Conservation (phyloP, 1,284 basidiomycete species). For the Somion occarium region DNA sequence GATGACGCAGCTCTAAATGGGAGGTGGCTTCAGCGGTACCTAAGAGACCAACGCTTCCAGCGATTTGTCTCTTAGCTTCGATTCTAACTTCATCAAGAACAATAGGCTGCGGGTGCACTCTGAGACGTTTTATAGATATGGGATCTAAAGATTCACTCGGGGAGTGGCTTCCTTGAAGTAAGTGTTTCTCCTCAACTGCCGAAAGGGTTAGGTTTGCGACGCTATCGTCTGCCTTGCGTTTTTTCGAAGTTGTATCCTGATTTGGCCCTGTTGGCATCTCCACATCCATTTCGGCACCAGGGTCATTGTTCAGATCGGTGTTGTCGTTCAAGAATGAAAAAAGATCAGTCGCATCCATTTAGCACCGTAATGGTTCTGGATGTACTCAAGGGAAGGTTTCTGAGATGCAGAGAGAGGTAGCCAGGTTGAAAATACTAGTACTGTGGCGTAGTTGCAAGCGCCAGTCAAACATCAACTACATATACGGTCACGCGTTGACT, state of each 20-base stretch:
- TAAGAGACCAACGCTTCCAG: constrained; percentile 77
- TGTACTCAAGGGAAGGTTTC: too few species aligned
- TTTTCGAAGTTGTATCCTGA: constrained; percentile 5
- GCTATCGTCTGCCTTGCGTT: constrained; percentile 6
- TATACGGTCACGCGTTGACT: too few species aligned
- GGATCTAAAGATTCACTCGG: constrained; percentile 22
- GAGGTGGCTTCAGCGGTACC: constrained; percentile 64
- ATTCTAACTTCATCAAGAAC: constrained; percentile 89
- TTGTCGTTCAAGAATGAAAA: constrained; percentile 40
- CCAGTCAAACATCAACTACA: too few species aligned
- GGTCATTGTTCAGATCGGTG: constrained; percentile 16
- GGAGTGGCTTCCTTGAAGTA: neutral
- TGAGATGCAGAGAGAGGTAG: too few species aligned
- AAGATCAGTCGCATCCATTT: constrained; percentile 23
- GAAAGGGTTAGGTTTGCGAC: neutral
- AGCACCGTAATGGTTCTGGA: too few species aligned
- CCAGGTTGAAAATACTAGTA: too few species aligned
- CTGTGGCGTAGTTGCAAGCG: too few species aligned
- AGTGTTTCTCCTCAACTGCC: constrained; percentile 7
- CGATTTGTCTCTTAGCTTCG: constrained; percentile 85
- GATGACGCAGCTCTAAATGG: constrained; percentile 72
- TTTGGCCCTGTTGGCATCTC: constrained; percentile 10
- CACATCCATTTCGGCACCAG: constrained; percentile 13
- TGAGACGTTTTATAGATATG: constrained; percentile 42
- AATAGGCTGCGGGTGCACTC: constrained; percentile 59